phyloP scores from a whole-genome alignment of 2,329 filamentous ascomycete genomes.

The Tetracladium maxilliforme region DNA sequence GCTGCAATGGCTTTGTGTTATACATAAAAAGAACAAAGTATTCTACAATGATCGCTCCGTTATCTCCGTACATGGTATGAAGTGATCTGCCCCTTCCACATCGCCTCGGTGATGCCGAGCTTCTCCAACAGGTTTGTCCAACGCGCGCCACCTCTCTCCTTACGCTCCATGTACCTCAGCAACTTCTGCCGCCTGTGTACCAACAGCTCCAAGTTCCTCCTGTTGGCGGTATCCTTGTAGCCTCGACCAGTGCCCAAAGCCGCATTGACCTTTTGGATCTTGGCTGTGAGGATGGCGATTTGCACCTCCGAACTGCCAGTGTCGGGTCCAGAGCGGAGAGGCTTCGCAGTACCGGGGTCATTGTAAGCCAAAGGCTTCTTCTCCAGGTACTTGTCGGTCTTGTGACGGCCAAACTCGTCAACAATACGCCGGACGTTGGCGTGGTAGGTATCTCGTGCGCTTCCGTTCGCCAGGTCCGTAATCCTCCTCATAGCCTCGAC shows the following conservation, averaged over 20 bases:
- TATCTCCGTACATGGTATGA: slow-evolving; percentile 30
- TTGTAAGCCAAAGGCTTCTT: slow-evolving; percentile 4
- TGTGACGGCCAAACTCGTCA: slow-evolving; percentile 78
- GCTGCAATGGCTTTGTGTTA: too few relatives aligned
- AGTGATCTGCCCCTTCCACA: slow-evolving; percentile 81
- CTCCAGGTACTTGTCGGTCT: slow-evolving; percentile 59
- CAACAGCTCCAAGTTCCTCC: slow-evolving; percentile 72
- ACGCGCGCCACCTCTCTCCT: slow-evolving; percentile 80
- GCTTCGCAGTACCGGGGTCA: slow-evolving; percentile 21
- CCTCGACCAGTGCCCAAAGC: slow-evolving; percentile 53
- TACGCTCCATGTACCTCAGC: slow-evolving; percentile 70
- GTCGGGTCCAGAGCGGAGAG: slow-evolving; percentile 68
- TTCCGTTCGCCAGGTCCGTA: slow-evolving; percentile 61
- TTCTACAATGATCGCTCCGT: slow-evolving; percentile 10
- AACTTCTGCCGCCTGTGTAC: slow-evolving; percentile 84
- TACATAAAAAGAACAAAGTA: slow-evolving; percentile 2
- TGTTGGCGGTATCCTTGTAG: slow-evolving; percentile 85
- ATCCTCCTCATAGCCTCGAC: slow-evolving; percentile 68
- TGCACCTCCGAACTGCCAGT: slow-evolving; percentile 97
- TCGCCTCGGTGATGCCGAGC: slow-evolving; percentile 73
- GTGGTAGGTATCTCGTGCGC: slow-evolving; percentile 61
- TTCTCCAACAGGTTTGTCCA: slow-evolving; percentile 79
- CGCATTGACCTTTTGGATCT: slow-evolving; percentile 71
- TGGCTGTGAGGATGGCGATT: slow-evolving; percentile 84
- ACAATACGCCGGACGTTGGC: slow-evolving; percentile 78